Conservation (phyloP, 805 yeast species). For the Kluyveromyces nonfermentans region DNA sequence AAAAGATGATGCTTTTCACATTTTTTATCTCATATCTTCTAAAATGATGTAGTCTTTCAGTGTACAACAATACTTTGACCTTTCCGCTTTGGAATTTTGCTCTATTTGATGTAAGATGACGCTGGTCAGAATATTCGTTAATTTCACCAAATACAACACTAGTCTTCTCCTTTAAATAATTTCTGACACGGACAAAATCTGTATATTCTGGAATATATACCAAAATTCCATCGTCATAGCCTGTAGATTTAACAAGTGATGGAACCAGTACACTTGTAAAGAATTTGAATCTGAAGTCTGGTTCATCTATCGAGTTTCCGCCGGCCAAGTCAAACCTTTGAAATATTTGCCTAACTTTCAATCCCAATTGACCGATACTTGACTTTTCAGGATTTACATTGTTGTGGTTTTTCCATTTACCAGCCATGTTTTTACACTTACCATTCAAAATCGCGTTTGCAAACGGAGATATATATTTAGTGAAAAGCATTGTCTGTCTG, state of each 20-base stretch:
- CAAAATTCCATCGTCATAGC: constrained; percentile 63
- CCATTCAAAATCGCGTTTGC: constrained; percentile 52
- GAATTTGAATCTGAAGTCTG: constrained; percentile 73
- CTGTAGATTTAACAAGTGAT: constrained; percentile 49
- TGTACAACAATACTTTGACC: constrained; percentile 67
- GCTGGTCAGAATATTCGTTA: constrained; percentile 73
- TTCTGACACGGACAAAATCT: constrained; percentile 73
- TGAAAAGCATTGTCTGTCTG: constrained; percentile 70
- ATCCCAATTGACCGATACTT: constrained; percentile 54
- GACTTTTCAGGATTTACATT: constrained; percentile 37
- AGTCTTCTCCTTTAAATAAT: constrained; percentile 48
- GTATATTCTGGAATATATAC: constrained; percentile 78
- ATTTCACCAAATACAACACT: constrained; percentile 57
- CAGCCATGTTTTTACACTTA: constrained; percentile 46
- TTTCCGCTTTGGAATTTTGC: constrained; percentile 56
- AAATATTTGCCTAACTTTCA: constrained; percentile 58
- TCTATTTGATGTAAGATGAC: constrained; percentile 64
- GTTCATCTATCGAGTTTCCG: constrained; percentile 49
- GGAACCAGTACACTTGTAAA: constrained; percentile 71
- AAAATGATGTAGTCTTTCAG: constrained; percentile 90
- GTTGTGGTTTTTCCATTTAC: constrained; percentile 49
- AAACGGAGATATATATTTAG: constrained; percentile 74
- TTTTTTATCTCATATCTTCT: constrained; percentile 80
- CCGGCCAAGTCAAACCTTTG: constrained; percentile 52
- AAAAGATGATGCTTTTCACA: constrained; percentile 72